A percentile compares a stretch with the other conserved stretches of the same genome.
phyloP scores from a whole-genome alignment of 2,329 filamentous ascomycete species.

The Alternaria sp. region DNA sequence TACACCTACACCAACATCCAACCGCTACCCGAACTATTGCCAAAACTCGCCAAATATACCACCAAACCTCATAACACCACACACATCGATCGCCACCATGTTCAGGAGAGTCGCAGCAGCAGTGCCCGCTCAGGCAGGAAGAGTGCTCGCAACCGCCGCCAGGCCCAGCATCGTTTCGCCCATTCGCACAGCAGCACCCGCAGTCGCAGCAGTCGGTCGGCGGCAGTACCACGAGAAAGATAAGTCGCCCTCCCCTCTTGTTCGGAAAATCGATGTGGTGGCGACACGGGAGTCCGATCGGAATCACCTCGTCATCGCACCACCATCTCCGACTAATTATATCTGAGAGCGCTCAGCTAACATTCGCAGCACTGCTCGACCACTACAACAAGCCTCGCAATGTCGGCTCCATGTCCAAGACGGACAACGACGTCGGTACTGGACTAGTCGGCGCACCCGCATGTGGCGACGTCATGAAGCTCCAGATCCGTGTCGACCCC shows the following conservation, averaged over 20 bases:
- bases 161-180: slow-evolving; percentile 57
- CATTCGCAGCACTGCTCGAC: slow-evolving; percentile 66
- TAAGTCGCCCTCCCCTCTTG: slow-evolving; percentile 48
- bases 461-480: slow-evolving; percentile 91
- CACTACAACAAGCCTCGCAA: slow-evolving; percentile 83
- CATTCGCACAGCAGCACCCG: slow-evolving; percentile 53
- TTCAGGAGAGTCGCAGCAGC: slow-evolving; percentile 63
- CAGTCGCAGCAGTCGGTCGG: slow-evolving; percentile 48
- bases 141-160: slow-evolving; percentile 56
- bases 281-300: slow-evolving; percentile 12
- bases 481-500: slow-evolving; percentile 91
- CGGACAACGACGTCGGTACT: slow-evolving; percentile 82
- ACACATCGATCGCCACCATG: slow-evolving; percentile 52
- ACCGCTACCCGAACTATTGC: slow-evolving; percentile 9
- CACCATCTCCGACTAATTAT: background rate
- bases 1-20: slow-evolving; percentile 28
- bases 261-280: slow-evolving; percentile 12
- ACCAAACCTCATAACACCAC: slow-evolving; percentile 8
- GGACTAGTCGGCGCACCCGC: slow-evolving; percentile 91
- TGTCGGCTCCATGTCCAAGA: slow-evolving; percentile 80
- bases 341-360: slow-evolving; percentile 46
- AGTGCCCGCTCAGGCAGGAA: slow-evolving; percentile 60
- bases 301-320: slow-evolving; percentile 8
- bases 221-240: slow-evolving; percentile 71
- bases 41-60: background rate